A percentile compares a stretch with the other conserved stretches of the same genome.
Evolutionary conservation across 345 rosid species (phyloP).

Genomic region (Pistacia atlantica): DNA sequence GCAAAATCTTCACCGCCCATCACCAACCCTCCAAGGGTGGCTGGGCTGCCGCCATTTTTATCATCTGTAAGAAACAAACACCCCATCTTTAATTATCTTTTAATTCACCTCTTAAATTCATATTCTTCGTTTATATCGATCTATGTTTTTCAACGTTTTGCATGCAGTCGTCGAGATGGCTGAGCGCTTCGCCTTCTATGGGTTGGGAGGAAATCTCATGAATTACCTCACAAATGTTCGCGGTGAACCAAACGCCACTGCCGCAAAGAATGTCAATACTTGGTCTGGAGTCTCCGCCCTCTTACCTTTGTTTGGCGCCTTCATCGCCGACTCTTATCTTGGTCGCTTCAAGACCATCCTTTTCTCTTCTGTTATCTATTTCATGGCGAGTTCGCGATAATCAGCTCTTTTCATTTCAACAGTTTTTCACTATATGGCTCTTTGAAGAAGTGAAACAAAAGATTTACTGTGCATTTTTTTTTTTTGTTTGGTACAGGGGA

Average conservation of each 20-base stretch:
- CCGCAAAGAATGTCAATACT: slow-evolving; percentile 69
- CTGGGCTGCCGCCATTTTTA: slow-evolving; percentile 85
- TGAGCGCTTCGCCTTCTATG: slow-evolving; percentile 80
- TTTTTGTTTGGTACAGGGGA: slow-evolving; percentile 49
- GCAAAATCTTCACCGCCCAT: too few relatives aligned
- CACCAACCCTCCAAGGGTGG: slow-evolving; percentile 48
- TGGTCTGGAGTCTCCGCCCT: slow-evolving; percentile 82
- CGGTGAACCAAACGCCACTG: slow-evolving; percentile 50
- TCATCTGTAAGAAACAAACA: slow-evolving; percentile 55
- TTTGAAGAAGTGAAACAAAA: too few relatives aligned
- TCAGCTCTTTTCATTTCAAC: too few relatives aligned
- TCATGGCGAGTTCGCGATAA: slow-evolving; percentile 33
- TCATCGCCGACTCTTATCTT: slow-evolving; percentile 75
- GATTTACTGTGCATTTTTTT: background rate
- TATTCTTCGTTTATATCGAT: too few relatives aligned
- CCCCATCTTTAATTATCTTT: too few relatives aligned
- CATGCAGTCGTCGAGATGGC: slow-evolving; percentile 77
- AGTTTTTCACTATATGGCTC: too few relatives aligned
- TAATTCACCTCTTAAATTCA: too few relatives aligned
- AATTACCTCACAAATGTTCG: slow-evolving; percentile 69
- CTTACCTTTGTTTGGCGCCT: slow-evolving; percentile 77
- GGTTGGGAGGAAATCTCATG: slow-evolving; percentile 75
- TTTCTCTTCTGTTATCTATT: slow-evolving; percentile 55
- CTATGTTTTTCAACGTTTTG: too few relatives aligned
- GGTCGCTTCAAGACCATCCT: slow-evolving; percentile 92